phyloP scores from a whole-genome alignment of 2,329 filamentous ascomycete genomes.

The Cordyceps fumosorosea region DNA sequence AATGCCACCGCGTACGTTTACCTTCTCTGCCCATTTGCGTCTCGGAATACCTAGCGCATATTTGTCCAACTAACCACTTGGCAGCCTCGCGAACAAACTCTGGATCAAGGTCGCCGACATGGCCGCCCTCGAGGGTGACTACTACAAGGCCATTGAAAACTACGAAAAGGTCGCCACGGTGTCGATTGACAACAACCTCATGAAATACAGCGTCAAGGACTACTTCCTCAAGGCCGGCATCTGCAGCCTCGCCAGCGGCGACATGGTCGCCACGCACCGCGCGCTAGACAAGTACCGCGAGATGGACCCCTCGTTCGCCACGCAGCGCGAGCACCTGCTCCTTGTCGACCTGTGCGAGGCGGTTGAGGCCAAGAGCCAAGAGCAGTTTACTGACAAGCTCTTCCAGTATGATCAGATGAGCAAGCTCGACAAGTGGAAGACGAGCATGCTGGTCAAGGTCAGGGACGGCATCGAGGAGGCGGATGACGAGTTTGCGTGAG shows the following conservation, averaged over 20 bases:
- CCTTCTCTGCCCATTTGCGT: background rate
- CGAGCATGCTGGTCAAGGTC: constrained; percentile 70
- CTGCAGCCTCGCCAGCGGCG: constrained; percentile 69
- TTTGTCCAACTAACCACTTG: background rate
- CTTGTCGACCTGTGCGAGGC: constrained; percentile 69
- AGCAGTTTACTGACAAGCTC: constrained; percentile 76
- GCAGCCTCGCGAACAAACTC: constrained; percentile 82
- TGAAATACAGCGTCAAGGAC: constrained; percentile 92
- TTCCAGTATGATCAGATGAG: constrained; percentile 88
- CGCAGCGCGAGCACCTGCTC: constrained; percentile 74
- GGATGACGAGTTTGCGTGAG: constrained; percentile 37
- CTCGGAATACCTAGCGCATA: background rate
- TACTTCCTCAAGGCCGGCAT: constrained; percentile 93
- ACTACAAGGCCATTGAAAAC: constrained; percentile 72
- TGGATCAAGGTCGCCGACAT: constrained; percentile 90
- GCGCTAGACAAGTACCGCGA: constrained; percentile 79
- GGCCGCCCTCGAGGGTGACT: constrained; percentile 73
- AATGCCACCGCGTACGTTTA: constrained; percentile 71
- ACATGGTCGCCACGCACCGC: constrained; percentile 70
- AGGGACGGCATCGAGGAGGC: constrained; percentile 72
- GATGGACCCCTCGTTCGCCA: constrained; percentile 68
- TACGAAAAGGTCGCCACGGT: constrained; percentile 78
- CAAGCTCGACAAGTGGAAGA: constrained; percentile 98
- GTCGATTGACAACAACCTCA: constrained; percentile 81
- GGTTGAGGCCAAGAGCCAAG: constrained; percentile 71